Conservation (phyloP, 1,139 yeast genomes). For the Torulaspora globosa region DNA sequence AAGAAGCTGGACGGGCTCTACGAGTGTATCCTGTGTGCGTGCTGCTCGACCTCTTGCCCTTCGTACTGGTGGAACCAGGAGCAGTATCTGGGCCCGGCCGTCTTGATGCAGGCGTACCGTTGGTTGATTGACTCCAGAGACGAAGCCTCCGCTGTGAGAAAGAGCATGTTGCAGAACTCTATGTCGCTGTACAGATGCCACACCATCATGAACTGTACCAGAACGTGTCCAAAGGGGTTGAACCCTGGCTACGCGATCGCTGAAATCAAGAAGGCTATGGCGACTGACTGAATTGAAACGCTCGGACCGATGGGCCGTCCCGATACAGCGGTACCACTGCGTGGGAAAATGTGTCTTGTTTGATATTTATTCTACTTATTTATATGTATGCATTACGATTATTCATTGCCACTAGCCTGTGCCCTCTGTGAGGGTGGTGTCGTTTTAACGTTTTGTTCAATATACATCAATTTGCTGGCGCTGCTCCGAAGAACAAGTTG, state of each 20-base stretch:
- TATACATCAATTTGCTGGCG: not conserved
- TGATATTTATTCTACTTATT: conserved; percentile 2
- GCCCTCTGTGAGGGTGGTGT: not conserved
- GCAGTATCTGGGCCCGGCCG: conserved; percentile 98
- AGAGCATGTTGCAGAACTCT: conserved; percentile 87
- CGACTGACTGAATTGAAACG: conserved; percentile 51
- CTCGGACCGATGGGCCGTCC: not conserved
- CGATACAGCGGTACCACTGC: not conserved
- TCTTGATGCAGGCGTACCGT: conserved; percentile 97
- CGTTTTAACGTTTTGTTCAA: not conserved
- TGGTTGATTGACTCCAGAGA: conserved; percentile 99
- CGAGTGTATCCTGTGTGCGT: conserved; percentile 97
- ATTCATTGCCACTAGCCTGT: conserved; percentile 5
- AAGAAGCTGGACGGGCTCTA: conserved; percentile 94
- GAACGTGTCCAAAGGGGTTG: conserved; percentile 98
- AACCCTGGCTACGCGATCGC: conserved; percentile 98
- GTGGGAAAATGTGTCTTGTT: not conserved
- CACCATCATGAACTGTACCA: conserved; percentile 97
- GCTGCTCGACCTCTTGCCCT: conserved; percentile 98
- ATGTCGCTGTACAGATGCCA: conserved; percentile 99
- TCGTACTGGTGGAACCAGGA: conserved; percentile 99
- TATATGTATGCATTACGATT: conserved; percentile 11
- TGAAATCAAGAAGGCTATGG: conserved; percentile 90
- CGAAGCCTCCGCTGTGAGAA: conserved; percentile 77
- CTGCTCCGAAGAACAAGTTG: not conserved